These are phyloP conservation scores for Setaria viridis DNA, from an alignment of 202 grass and related monocot species.

Conservation along the genomic window DNA sequence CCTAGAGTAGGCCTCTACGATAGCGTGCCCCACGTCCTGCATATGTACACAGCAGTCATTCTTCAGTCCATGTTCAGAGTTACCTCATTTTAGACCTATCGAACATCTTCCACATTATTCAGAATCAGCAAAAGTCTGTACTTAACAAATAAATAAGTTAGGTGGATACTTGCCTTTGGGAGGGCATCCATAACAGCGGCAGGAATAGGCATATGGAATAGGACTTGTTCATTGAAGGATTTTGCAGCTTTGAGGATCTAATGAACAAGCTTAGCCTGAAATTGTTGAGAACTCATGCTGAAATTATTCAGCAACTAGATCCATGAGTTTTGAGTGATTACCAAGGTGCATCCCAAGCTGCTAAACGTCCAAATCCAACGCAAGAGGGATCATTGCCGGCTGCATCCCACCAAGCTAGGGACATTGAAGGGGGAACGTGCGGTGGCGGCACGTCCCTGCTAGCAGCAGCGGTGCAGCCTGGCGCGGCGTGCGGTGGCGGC, in stretches of 20 bases:
- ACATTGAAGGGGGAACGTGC: too few species aligned
- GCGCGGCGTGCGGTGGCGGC: too few species aligned
- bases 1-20: constrained; percentile 93
- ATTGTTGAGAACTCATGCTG: not conserved
- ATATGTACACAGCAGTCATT: not conserved
- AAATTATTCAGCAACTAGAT: too few species aligned
- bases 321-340: too few species aligned
- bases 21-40: constrained; percentile 85
- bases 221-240: constrained; percentile 90
- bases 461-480: too few species aligned
- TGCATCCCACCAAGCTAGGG: too few species aligned
- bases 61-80: not conserved
- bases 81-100: not conserved
- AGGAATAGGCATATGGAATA: constrained; percentile 81
- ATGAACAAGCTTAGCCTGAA: constrained; percentile 88
- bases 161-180: constrained; percentile 74
- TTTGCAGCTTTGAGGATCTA: constrained; percentile 96
- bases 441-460: too few species aligned
- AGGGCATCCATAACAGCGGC: constrained; percentile 72
- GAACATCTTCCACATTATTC: not conserved
- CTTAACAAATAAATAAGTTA: not conserved
- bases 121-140: not conserved
- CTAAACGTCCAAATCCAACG: too few species aligned
- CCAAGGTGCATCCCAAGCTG: too few species aligned
- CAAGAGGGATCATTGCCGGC: too few species aligned